Conservation (phyloP, 139 green algal species). For the Mychonastes homosphaera region DNA sequence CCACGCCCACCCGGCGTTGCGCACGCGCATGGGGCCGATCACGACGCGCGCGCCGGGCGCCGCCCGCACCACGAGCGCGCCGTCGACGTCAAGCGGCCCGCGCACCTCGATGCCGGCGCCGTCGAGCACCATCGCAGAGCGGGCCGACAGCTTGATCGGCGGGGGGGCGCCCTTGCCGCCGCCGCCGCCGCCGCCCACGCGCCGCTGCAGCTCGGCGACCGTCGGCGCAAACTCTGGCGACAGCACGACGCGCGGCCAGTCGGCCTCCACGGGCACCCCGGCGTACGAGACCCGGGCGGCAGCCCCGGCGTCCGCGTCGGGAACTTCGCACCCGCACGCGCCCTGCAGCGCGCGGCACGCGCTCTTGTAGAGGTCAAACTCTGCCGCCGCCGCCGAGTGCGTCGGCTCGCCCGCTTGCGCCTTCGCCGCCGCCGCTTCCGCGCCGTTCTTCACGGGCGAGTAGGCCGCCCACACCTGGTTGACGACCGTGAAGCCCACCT, state of each 20-base stretch:
- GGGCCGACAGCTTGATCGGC: neutral
- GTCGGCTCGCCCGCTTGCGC: constrained; percentile 59
- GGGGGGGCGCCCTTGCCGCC: neutral
- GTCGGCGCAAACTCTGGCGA: constrained; percentile 62
- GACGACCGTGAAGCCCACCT: constrained; percentile 89
- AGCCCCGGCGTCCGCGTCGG: constrained; percentile 12
- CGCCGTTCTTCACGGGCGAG: constrained; percentile 93
- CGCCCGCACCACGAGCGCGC: constrained; percentile 62
- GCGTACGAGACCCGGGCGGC: constrained; percentile 35
- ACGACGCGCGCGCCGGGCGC: constrained; percentile 35
- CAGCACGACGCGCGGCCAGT: constrained; percentile 69
- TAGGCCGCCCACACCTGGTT: constrained; percentile 92
- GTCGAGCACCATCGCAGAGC: constrained; percentile 58
- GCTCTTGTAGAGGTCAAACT: constrained; percentile 41
- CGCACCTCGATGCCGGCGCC: constrained; percentile 44
- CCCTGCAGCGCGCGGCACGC: no score
- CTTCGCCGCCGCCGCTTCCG: constrained; percentile 76
- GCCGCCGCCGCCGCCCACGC: neutral
- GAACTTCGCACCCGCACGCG: neutral
- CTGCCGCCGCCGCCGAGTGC: constrained; percentile 68
- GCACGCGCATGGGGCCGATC: constrained; percentile 45
- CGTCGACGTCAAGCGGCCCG: constrained; percentile 51
- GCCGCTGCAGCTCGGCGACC: constrained; percentile 56
- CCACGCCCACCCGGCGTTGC: constrained; percentile 78
- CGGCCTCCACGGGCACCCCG: constrained; percentile 36